Base-by-base conservation (phyloP, 2,329 filamentous ascomycete species). In the Fusarium chuoi region DNA sequence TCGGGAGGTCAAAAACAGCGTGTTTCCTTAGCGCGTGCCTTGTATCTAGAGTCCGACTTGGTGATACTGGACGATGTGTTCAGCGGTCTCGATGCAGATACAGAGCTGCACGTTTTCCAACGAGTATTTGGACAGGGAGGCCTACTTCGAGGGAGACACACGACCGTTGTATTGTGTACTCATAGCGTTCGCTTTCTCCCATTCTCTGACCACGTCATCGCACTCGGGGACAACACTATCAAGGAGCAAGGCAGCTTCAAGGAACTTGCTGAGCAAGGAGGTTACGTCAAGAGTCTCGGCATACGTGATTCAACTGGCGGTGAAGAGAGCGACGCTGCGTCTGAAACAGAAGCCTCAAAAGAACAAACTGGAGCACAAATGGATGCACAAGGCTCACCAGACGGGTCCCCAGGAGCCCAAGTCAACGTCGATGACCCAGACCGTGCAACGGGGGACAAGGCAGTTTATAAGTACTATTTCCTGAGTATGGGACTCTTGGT, bases 11-110 rank as follows among this genome's bases (percentile, higher is more conserved):
- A 86, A 61, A 78, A 78, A 33, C 79, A 83, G 30, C 78, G 83
- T 2, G 75, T 82, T 2, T 77, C 77, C n/a, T 76, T 88, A 8
- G 86, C 86, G 2, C 79, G 86, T 3, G 86, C 86, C 6, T 69
- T 88, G 1, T 88, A 86, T 74, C 78, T 82, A 5, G 74, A 80
- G 20, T 76, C 79, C 3, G 75, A 85, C n/a, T 74, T 86, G 28
- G 62, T 86, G 35, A 69, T 88, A 4, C 70, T 88, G 7, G 86
- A 88, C 62, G 86, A 88, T 49, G 74, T 82, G 0, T 81, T 87
- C 11, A 84, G 84, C 45, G 85, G 82, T 1, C 76, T 87, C 0
- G 86, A 87, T 67, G 79, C 82, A 7, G 78, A 84, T 15, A 89
- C 87, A 0, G 83, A 85, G 58, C 73, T 81, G 5, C 74, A 82